Percentiles rank a stretch among this genome's conserved stretches.
phyloP scores from a whole-genome alignment of 495 filamentous ascomycete genomes.

The Jackrogersella multiformis region DNA sequence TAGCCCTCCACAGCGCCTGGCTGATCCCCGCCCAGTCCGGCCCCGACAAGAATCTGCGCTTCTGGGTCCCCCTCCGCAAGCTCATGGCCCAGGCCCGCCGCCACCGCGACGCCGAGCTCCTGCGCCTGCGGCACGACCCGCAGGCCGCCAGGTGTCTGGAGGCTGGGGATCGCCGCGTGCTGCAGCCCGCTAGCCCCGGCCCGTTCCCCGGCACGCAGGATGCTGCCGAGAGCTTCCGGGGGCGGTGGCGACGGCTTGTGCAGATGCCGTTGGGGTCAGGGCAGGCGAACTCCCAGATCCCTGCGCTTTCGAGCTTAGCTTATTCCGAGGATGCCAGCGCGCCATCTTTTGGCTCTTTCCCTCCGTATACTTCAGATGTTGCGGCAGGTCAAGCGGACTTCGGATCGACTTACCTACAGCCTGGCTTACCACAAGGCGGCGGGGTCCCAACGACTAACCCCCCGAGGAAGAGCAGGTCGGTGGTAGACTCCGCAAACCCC shows the following conservation, averaged over 20 bases:
- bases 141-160: conserved; percentile 45
- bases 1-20: conserved; percentile 60
- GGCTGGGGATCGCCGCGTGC: conserved; percentile 43
- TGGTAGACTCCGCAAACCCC: not conserved
- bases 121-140: conserved; percentile 48
- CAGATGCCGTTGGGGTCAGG: not conserved
- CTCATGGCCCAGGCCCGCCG: conserved; percentile 60
- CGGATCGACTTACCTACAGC: conserved; percentile 48
- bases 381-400: conserved; percentile 5
- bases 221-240: conserved; percentile 45
- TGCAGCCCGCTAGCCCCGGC: conserved; percentile 49
- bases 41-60: conserved; percentile 50
- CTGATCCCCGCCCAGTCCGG: conserved; percentile 50
- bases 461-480: too few species aligned
- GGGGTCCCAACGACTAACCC: not conserved
- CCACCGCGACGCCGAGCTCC: conserved; percentile 56
- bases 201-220: conserved; percentile 41
- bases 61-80: conserved; percentile 65
- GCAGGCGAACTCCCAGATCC: too few species aligned
- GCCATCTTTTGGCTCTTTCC: not conserved
- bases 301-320: not conserved
- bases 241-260: conserved; percentile 54
- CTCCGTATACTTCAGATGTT: not conserved
- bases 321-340: not conserved
- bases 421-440: conserved; percentile 14